Evolutionary conservation across 2,329 filamentous ascomycete species (phyloP).

Genomic region (Mycosphaerella sp.): DNA sequence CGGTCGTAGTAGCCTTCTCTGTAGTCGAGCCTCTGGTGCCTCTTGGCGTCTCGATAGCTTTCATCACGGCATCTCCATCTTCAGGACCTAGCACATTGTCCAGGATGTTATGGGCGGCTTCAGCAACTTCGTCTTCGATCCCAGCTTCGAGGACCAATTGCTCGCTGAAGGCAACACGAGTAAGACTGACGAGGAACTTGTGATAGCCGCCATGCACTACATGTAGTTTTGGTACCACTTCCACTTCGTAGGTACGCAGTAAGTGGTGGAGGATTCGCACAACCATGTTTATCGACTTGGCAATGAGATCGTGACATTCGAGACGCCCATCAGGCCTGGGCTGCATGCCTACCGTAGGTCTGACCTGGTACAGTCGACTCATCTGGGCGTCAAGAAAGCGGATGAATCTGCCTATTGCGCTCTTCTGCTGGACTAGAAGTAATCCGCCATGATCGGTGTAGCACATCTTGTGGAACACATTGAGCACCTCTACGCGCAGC

Average conservation of each 20-base stretch:
- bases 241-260: conserved; percentile 51
- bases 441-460: conserved; percentile 56
- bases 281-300: conserved; percentile 52
- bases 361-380: conserved; percentile 48
- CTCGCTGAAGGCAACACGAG: conserved; percentile 78
- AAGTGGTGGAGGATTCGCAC: conserved; percentile 58
- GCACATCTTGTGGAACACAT: conserved; percentile 52
- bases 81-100: conserved; percentile 77
- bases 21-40: conserved; percentile 17
- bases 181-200: conserved; percentile 74
- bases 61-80: conserved; percentile 57
- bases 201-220: conserved; percentile 67
- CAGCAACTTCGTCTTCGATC: conserved; percentile 70
- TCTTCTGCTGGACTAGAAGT: conserved; percentile 62
- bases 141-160: conserved; percentile 69
- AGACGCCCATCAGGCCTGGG: background rate
- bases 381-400: conserved; percentile 70
- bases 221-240: conserved; percentile 66
- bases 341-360: conserved; percentile 18
- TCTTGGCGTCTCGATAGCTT: conserved; percentile 40
- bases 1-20: conserved; percentile 10
- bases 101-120: conserved; percentile 74
- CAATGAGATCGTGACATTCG: conserved; percentile 37
- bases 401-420: conserved; percentile 68
- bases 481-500: conserved; percentile 43